Base-by-base conservation (phyloP, 176 grass and related monocot species). In the Themeda triandra region DNA sequence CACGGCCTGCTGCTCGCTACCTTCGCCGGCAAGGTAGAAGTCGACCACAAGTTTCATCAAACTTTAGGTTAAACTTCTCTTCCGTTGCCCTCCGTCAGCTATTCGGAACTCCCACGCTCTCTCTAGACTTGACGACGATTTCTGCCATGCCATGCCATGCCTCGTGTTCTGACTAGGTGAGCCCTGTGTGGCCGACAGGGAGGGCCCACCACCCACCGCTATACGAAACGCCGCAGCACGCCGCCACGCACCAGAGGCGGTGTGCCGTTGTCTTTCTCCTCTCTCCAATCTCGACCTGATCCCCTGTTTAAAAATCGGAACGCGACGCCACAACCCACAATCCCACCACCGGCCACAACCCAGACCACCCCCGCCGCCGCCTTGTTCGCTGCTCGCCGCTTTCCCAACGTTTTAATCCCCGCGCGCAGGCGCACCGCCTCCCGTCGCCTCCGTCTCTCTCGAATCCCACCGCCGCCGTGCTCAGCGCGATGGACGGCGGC, bases 401-500 rank as follows among this genome's bases (percentile, higher is more conserved):
- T 58, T 24, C 56, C 23, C n/a, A 5, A 60, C 56, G 23, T 25
- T 60, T 25, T 60, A 60, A 25, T 23, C 54, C 54, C n/a, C 23
- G 25, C 10, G 54, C 21, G 1, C 54, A 17, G 53, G 28, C 66
- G 66, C 54, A 42, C 62, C 33, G 15, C 25, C 80, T 44, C 30
- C 27, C 35, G 32, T 44, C 49, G 59, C 15, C 68, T 66, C 15
- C 68, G 15, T 75, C 36, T 33, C 45, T 53, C 37, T 21, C 54
- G 13, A 59, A 35, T 3, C 71, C 29, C 37, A 32, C 14, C 41
- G 3, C 66, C 40, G 5, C 66, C 29, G 49, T 21, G 48, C 73
- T 10, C 68, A 3, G 3, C 48, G 29, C 41, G 36, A 94, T 98
- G 96, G 93, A 95, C 76, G 87, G 85, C 87, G 87, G 85, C 87